Evolutionary conservation across 2,329 filamentous ascomycete genomes (phyloP).

Genomic region (Beauveria caledonica): DNA sequence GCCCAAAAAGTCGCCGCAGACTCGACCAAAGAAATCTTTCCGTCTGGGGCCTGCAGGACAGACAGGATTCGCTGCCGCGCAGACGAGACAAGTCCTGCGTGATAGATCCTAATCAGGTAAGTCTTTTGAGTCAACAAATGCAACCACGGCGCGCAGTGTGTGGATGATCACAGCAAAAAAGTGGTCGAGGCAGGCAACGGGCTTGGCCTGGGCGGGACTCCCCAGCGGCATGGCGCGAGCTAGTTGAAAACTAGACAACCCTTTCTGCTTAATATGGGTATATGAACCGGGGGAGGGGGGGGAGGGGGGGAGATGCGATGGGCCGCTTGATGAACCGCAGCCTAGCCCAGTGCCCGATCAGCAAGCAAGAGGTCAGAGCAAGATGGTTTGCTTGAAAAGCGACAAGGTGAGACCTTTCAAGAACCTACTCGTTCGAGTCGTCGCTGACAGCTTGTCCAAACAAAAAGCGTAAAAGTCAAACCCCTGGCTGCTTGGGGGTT

Average conservation of each 20-base stretch:
- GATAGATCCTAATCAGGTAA: constrained; percentile 5
- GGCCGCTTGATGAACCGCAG: background rate
- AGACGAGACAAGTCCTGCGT: background rate
- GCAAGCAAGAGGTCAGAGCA: background rate
- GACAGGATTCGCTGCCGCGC: background rate
- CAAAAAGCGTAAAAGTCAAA: too few species aligned
- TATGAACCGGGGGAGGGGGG: too few species aligned
- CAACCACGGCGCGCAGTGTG: background rate
- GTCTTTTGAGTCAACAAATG: constrained; percentile 9
- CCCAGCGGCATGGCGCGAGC: background rate
- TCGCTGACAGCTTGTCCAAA: background rate
- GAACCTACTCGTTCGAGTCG: background rate
- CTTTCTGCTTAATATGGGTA: background rate
- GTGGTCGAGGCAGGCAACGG: background rate
- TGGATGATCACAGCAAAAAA: background rate
- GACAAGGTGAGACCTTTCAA: constrained; percentile 5
- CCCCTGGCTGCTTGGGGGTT: too few species aligned
- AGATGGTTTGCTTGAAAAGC: background rate
- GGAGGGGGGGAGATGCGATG: background rate
- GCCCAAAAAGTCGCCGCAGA: background rate
- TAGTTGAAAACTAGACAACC: background rate
- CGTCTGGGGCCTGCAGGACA: background rate
- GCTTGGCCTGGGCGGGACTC: background rate
- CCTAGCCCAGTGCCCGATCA: too few species aligned
- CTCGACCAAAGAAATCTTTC: background rate